These are phyloP conservation scores for Apiospora phragmitis DNA, from an alignment of 2,329 filamentous ascomycete genomes.

Conservation along the genomic window DNA sequence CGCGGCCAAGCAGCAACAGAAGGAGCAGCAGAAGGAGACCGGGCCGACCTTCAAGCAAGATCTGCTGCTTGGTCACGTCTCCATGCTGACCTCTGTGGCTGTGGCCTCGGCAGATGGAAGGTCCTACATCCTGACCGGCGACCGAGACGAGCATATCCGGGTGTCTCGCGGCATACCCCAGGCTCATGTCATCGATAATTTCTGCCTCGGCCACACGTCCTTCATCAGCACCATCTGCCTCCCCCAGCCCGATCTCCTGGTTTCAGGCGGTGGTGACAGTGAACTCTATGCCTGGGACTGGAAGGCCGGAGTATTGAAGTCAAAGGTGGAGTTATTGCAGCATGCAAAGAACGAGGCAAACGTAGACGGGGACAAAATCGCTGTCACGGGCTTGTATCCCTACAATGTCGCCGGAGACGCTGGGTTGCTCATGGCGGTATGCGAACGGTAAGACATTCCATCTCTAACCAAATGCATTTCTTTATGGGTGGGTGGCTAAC, in stretches of 20 bases:
- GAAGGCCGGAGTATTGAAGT: conserved; percentile 55
- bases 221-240: conserved; percentile 80
- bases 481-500: neutral
- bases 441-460: conserved; percentile 44
- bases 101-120: conserved; percentile 46
- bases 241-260: conserved; percentile 62
- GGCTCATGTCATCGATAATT: conserved; percentile 83
- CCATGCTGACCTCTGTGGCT: conserved; percentile 80
- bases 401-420: conserved; percentile 27
- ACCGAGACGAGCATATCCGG: conserved; percentile 75
- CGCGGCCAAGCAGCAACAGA: conserved; percentile 27
- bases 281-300: conserved; percentile 83
- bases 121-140: conserved; percentile 55
- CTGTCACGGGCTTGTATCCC: conserved; percentile 46
- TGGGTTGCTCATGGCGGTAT: conserved; percentile 39
- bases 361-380: conserved; percentile 42
- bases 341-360: conserved; percentile 34
- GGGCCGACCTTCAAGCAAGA: conserved; percentile 67
- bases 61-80: conserved; percentile 88
- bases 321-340: conserved; percentile 53
- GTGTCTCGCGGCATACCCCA: conserved; percentile 81
- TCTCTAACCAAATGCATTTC: neutral
- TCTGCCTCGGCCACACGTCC: conserved; percentile 83
- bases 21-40: conserved; percentile 32
- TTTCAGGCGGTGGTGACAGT: conserved; percentile 86